A percentile compares a stretch with the other conserved stretches of the same genome.
These are phyloP conservation scores for Penicillium manginii DNA, from an alignment of 495 filamentous ascomycete species.

Conservation along the genomic window DNA sequence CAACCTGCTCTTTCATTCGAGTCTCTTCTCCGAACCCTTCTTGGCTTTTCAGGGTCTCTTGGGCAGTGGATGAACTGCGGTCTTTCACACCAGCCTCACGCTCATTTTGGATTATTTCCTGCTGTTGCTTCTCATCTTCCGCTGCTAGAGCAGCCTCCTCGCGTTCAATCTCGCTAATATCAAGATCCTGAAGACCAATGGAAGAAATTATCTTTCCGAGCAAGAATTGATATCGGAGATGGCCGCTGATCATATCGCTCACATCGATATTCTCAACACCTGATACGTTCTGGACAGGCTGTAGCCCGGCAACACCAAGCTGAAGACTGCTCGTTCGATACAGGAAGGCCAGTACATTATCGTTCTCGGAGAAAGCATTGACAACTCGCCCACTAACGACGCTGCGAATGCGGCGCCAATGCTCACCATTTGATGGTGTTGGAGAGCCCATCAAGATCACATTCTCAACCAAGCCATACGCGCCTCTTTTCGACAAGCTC, in stretches of 20 bases:
- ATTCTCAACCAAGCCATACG: constrained; percentile 85
- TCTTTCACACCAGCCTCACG: constrained; percentile 44
- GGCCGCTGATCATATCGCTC: constrained; percentile 72
- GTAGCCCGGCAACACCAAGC: constrained; percentile 74
- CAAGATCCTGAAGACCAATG: constrained; percentile 70
- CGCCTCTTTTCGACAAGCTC: constrained; percentile 71
- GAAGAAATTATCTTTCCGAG: constrained; percentile 68
- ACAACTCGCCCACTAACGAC: constrained; percentile 75
- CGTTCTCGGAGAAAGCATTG: constrained; percentile 78
- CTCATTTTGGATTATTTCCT: constrained; percentile 53
- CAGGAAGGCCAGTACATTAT: constrained; percentile 75
- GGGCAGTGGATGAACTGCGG: constrained; percentile 36
- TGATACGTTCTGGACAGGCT: constrained; percentile 64
- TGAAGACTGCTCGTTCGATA: constrained; percentile 79
- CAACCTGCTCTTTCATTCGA: constrained; percentile 46
- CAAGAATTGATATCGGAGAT: constrained; percentile 71
- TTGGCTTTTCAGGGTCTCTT: constrained; percentile 32
- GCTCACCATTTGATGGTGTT: constrained; percentile 63
- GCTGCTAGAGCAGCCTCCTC: constrained; percentile 62
- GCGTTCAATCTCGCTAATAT: constrained; percentile 56
- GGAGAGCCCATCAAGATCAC: constrained; percentile 84
- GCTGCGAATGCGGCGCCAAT: constrained; percentile 71
- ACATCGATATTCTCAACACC: constrained; percentile 78
- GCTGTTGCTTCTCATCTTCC: constrained; percentile 56
- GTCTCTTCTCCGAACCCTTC: constrained; percentile 40